phyloP scores from a whole-genome alignment of 2,329 filamentous ascomycete species.

The Aspergillus neotritici region DNA sequence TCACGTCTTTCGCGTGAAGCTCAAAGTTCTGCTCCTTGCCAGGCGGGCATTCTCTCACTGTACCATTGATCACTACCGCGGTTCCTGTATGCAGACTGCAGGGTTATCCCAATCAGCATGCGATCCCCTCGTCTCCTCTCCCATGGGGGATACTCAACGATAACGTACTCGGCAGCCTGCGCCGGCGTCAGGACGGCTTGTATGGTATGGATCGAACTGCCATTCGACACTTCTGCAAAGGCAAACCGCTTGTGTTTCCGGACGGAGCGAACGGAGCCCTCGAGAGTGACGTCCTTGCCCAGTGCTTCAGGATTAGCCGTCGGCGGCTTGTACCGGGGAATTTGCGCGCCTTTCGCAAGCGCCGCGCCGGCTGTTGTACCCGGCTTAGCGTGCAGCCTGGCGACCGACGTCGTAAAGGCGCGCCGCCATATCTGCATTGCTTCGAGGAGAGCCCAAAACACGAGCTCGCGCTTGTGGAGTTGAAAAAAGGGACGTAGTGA shows the following conservation, averaged over 20 bases:
- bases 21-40: slow-evolving; percentile 70
- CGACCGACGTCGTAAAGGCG: slow-evolving; percentile 32
- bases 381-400: slow-evolving; percentile 25
- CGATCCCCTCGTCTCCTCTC: not conserved
- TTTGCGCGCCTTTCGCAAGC: slow-evolving; percentile 34
- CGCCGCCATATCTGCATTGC: slow-evolving; percentile 40
- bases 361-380: slow-evolving; percentile 13
- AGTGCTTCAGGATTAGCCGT: slow-evolving; percentile 23
- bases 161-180: slow-evolving; percentile 64
- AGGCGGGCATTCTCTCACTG: slow-evolving; percentile 65
- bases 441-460: slow-evolving; percentile 1
- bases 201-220: slow-evolving; percentile 69
- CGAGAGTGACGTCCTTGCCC: slow-evolving; percentile 50
- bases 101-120: slow-evolving; percentile 13
- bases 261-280: slow-evolving; percentile 78
- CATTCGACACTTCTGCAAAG: slow-evolving; percentile 83
- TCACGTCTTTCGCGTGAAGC: slow-evolving; percentile 65
- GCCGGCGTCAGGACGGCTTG: slow-evolving; percentile 74
- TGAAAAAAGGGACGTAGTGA: slow-evolving; percentile 8
- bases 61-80: slow-evolving; percentile 70
- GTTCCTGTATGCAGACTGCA: slow-evolving; percentile 72
- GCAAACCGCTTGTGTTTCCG: slow-evolving; percentile 77
- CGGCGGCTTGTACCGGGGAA: slow-evolving; percentile 29
- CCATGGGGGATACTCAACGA: not conserved
- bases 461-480: not conserved